These are phyloP conservation scores for Pythium monospermum DNA, from an alignment of 352 stramenopile species.

Conservation along the genomic window DNA sequence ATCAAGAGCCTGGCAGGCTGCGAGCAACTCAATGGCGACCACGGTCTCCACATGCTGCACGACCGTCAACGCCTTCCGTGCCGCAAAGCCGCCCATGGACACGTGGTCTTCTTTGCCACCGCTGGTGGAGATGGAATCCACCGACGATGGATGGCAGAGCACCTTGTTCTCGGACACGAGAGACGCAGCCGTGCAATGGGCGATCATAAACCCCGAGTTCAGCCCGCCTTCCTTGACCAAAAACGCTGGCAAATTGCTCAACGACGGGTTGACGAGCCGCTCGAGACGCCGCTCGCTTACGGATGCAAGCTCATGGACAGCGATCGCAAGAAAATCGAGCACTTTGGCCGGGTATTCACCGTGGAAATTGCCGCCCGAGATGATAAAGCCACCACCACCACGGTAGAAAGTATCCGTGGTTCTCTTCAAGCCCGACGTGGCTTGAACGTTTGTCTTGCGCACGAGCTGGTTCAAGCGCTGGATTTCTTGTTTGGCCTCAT, in stretches of 20 bases:
- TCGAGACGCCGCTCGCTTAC: slow-evolving; percentile 86
- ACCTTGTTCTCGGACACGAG: slow-evolving; percentile 90
- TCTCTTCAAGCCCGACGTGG: slow-evolving; percentile 60
- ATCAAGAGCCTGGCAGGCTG: slow-evolving; percentile 86
- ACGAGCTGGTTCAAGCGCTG: slow-evolving; percentile 56
- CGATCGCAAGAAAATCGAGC: slow-evolving; percentile 88
- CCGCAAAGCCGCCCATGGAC: slow-evolving; percentile 84
- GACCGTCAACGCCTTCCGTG: slow-evolving; percentile 80
- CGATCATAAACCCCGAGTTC: slow-evolving; percentile 91
- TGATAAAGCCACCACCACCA: slow-evolving; percentile 74
- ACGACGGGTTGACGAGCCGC: slow-evolving; percentile 80
- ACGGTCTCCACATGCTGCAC: slow-evolving; percentile 86
- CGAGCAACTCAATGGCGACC: slow-evolving; percentile 84
- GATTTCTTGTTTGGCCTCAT: slow-evolving; percentile 79
- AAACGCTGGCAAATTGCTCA: slow-evolving; percentile 85
- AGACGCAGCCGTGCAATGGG: slow-evolving; percentile 80
- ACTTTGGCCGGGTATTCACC: slow-evolving; percentile 88
- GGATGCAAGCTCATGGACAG: slow-evolving; percentile 76
- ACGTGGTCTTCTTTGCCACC: slow-evolving; percentile 89
- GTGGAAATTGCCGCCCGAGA: slow-evolving; percentile 89
- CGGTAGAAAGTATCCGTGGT: slow-evolving; percentile 81
- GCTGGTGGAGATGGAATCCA: slow-evolving; percentile 88
- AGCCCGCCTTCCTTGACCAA: slow-evolving; percentile 80
- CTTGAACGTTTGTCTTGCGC: slow-evolving; percentile 45
- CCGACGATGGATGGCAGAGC: slow-evolving; percentile 78